These are phyloP conservation scores for Ogataea saltuana DNA, from an alignment of 805 yeast species.

Conservation along the genomic window DNA sequence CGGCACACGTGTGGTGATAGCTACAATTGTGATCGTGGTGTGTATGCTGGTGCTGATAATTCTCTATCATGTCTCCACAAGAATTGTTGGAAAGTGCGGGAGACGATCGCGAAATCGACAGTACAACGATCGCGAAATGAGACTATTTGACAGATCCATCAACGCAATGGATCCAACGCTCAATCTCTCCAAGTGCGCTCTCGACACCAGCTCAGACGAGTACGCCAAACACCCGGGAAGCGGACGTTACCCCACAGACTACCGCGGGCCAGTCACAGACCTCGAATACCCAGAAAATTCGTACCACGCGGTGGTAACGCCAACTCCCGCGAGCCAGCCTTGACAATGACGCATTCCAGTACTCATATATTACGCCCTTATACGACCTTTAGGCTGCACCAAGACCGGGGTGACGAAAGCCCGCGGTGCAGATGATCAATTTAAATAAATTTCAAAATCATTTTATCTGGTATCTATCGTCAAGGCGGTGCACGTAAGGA, in stretches of 20 bases:
- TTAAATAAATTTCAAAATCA: too few relatives aligned
- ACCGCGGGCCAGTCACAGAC: not conserved
- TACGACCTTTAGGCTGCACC: too few relatives aligned
- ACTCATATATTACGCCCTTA: too few relatives aligned
- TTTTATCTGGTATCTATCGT: too few relatives aligned
- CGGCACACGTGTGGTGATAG: not conserved
- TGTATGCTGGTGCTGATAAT: slow-evolving; percentile 11
- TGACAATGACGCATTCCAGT: too few relatives aligned
- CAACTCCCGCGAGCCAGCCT: too few relatives aligned
- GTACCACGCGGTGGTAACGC: slow-evolving; percentile 1
- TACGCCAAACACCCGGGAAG: not conserved
- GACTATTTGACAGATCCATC: slow-evolving; percentile 9
- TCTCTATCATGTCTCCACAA: slow-evolving; percentile 10
- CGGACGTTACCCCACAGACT: slow-evolving; percentile 3
- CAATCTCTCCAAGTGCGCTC: not conserved
- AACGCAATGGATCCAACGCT: slow-evolving; percentile 14
- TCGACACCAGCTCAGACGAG: not conserved
- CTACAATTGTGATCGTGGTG: slow-evolving; percentile 9
- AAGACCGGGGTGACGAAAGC: too few relatives aligned
- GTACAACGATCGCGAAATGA: slow-evolving; percentile 13
- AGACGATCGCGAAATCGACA: slow-evolving; percentile 6
- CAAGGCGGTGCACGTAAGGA: too few relatives aligned
- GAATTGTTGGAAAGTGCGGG: not conserved
- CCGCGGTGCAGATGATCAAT: too few relatives aligned
- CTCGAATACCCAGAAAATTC: slow-evolving; percentile 3